A percentile compares a stretch with the other conserved stretches of the same genome.
Conservation (phyloP, 169 alveolate genomes). For the Perkinsus chesapeaki region DNA sequence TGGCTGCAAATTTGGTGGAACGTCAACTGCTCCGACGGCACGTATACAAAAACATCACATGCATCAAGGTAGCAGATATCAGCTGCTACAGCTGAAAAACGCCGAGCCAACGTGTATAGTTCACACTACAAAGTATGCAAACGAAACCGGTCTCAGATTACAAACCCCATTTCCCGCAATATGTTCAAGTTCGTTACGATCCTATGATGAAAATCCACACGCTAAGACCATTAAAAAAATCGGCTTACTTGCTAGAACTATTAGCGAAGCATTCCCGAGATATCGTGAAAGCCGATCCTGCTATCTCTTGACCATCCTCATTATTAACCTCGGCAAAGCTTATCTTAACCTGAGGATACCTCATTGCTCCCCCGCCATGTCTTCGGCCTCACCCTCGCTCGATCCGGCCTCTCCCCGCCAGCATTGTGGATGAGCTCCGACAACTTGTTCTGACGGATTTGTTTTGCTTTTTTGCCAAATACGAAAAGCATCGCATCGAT, state of each 20-base stretch:
- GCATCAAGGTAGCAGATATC: no score
- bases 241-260: slow-evolving; percentile 45
- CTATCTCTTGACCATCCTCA: slow-evolving; percentile 25
- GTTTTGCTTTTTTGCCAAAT: slow-evolving; percentile 92
- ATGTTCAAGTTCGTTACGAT: no score
- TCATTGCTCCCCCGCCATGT: not conserved
- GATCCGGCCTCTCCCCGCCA: slow-evolving; percentile 45
- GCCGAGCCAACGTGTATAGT: no score
- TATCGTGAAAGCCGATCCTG: slow-evolving; percentile 43
- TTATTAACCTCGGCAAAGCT: slow-evolving; percentile 76
- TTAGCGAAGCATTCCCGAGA: slow-evolving; percentile 54
- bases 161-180: no score
- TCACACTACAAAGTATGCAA: no score
- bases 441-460: slow-evolving; percentile 89
- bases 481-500: slow-evolving; percentile 97
- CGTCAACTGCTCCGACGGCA: no score
- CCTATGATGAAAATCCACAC: no score
- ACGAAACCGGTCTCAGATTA: no score
- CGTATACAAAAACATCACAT: no score
- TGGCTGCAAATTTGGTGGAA: no score
- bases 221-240: no score
- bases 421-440: slow-evolving; percentile 89
- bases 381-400: slow-evolving; percentile 39
- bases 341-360: slow-evolving; percentile 68
- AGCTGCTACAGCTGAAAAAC: no score